phyloP scores from a whole-genome alignment of 768 basidiomycete genomes.

The Chlorophyllum brunneum region DNA sequence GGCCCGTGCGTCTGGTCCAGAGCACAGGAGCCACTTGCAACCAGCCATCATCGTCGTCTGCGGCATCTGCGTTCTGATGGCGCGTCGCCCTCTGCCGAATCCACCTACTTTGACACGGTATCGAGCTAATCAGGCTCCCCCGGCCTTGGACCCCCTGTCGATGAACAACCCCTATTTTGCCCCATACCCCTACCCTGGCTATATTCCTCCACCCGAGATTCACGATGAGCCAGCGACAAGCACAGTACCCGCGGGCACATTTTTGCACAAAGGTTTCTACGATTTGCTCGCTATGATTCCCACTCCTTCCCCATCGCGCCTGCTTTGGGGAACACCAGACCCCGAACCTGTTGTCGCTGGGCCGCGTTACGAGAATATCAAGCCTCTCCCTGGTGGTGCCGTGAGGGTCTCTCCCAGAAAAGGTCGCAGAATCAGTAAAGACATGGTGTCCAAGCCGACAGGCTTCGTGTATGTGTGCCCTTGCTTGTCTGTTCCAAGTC shows the following conservation, averaged over 20 bases:
- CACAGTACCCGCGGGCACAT: slow-evolving; percentile 60
- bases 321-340: slow-evolving; percentile 49
- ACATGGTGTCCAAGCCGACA: slow-evolving; percentile 82
- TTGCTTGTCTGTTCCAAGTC: slow-evolving; percentile 15
- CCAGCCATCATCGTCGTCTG: background rate
- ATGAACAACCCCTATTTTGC: slow-evolving; percentile 33
- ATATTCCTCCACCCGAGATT: slow-evolving; percentile 28
- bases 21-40: background rate
- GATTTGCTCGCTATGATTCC: slow-evolving; percentile 79
- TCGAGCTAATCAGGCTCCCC: slow-evolving; percentile 7
- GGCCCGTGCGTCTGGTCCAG: slow-evolving; percentile 2
- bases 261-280: slow-evolving; percentile 89
- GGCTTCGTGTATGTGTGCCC: slow-evolving; percentile 71
- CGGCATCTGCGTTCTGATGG: background rate
- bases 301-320: slow-evolving; percentile 62
- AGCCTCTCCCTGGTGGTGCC: slow-evolving; percentile 24
- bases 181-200: slow-evolving; percentile 40
- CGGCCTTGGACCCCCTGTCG: slow-evolving; percentile 23
- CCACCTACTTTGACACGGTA: slow-evolving; percentile 7
- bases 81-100: slow-evolving; percentile 10
- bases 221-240: slow-evolving; percentile 39
- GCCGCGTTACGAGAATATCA: slow-evolving; percentile 65
- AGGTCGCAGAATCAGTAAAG: slow-evolving; percentile 72
- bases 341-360: slow-evolving; percentile 51
- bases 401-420: slow-evolving; percentile 42